phyloP scores from a whole-genome alignment of 345 rosid genomes.

The Bretschneidera sinensis region DNA sequence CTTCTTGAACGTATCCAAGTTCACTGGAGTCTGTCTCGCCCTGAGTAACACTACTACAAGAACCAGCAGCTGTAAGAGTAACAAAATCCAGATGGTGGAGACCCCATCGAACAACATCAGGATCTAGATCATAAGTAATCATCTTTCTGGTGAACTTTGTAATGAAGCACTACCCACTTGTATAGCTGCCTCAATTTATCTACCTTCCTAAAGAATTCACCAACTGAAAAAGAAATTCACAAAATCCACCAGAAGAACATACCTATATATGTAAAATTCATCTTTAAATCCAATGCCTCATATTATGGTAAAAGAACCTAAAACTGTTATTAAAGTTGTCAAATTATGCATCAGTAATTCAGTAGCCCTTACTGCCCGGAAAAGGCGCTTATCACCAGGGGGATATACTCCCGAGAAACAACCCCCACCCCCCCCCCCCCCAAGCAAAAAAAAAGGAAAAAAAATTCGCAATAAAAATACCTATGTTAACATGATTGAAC shows the following conservation, averaged over 20 bases:
- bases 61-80: conserved; percentile 48
- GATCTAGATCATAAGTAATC: conserved; percentile 45
- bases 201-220: conserved; percentile 3
- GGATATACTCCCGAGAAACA: no score
- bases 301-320: neutral
- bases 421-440: no score
- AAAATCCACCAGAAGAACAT: neutral
- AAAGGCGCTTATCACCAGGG: no score
- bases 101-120: conserved; percentile 81
- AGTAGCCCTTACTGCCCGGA: neutral
- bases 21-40: conserved; percentile 38
- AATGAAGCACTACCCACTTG: neutral
- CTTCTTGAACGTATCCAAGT: conserved; percentile 54
- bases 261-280: no score
- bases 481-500: no score
- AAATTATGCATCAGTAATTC: neutral
- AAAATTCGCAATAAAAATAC: no score
- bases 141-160: conserved; percentile 20
- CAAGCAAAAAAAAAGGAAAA: no score
- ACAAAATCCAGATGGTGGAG: conserved; percentile 61
- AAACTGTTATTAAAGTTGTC: no score
- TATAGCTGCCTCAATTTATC: neutral
- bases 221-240: neutral
- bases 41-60: conserved; percentile 39
- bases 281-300: neutral